Base-by-base conservation (phyloP, 1,284 basidiomycete species). In the Puccinia horiana region DNA sequence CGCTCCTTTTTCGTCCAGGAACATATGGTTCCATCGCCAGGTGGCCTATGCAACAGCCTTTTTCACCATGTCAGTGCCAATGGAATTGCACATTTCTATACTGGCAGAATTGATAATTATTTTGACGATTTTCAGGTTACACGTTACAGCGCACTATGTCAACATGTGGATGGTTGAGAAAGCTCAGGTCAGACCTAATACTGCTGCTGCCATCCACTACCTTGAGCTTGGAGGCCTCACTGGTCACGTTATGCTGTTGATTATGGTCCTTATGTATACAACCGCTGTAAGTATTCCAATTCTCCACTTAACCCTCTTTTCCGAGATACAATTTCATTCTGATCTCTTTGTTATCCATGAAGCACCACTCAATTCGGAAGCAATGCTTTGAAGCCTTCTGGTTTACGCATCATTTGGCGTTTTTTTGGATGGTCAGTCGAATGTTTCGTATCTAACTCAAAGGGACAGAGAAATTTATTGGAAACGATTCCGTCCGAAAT, bases 301-400 rank as follows among this genome's bases (percentile, higher is more conserved):
- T 1, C 2, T 67, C 35, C 32, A 14, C 26, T 26, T 58, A 29
- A 26, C 26, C 26, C 26, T 44, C n/a, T 65, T 72, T 32, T 44
- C 37, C 20, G 23, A 11, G n/a, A n/a, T n/a, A 52, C 5, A 35
- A 14, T 73, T 52, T 8, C 52, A 18, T 8, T 61, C 81, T 47
- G 67, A 69, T 44, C 37, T 58, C 52, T 26, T 49, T 76, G 63
- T 37, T 29, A 49, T 44, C 18, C 84, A 94, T 94, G 87, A 93
- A 93, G 4, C 93, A 94, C 87, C 89, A 90, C 85, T 93, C 92
- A 87, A 91, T 96, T 84, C 92, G 94, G 84, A 87, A 90, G 83
- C 93, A 94, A 87, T 93, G 91, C 88, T 95, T 95, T 87, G 94
- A 96, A 87, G 93, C 91, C 0, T 96, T 96, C 89, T 95, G 94